Conservation (phyloP, 768 basidiomycete genomes). For the Kwoniella mangroviensis region DNA sequence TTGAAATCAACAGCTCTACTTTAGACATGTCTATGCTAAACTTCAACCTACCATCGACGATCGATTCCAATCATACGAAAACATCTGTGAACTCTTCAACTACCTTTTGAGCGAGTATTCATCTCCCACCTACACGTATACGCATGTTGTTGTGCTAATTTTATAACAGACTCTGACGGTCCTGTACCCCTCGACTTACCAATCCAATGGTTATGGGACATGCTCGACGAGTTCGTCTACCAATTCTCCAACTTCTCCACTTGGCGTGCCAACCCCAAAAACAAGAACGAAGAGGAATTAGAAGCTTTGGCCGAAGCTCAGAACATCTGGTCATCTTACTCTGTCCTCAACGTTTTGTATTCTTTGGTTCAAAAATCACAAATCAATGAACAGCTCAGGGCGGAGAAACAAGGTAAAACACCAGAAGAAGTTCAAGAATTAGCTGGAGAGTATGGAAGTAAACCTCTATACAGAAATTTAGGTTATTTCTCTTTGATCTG, state of each 20-base stretch:
- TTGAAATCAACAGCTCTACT: constrained; percentile 44
- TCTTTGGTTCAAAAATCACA: constrained; percentile 96
- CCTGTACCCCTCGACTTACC: constrained; percentile 92
- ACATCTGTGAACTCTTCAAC: constrained; percentile 98
- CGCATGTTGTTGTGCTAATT: not conserved
- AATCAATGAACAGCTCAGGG: constrained; percentile 88
- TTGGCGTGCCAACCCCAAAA: constrained; percentile 78
- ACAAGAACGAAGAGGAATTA: constrained; percentile 85
- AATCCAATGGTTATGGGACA: constrained; percentile 88
- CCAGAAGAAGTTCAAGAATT: constrained; percentile 85
- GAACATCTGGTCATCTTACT: constrained; percentile 96
- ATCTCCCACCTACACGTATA: not conserved
- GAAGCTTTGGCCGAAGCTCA: constrained; percentile 65
- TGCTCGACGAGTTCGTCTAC: constrained; percentile 69
- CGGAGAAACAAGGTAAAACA: constrained; percentile 77
- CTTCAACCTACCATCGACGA: constrained; percentile 95
- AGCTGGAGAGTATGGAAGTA: constrained; percentile 87
- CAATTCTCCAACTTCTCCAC: constrained; percentile 96
- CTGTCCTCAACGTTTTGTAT: constrained; percentile 96
- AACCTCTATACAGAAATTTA: constrained; percentile 88
- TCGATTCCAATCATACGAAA: constrained; percentile 87
- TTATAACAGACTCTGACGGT: constrained; percentile 77
- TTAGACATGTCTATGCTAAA: constrained; percentile 86
- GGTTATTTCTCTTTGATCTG: constrained; percentile 98
- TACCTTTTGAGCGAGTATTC: constrained; percentile 84